phyloP scores from a whole-genome alignment of 192 early-diverging fungal genomes.

The Coemansia sp. region DNA sequence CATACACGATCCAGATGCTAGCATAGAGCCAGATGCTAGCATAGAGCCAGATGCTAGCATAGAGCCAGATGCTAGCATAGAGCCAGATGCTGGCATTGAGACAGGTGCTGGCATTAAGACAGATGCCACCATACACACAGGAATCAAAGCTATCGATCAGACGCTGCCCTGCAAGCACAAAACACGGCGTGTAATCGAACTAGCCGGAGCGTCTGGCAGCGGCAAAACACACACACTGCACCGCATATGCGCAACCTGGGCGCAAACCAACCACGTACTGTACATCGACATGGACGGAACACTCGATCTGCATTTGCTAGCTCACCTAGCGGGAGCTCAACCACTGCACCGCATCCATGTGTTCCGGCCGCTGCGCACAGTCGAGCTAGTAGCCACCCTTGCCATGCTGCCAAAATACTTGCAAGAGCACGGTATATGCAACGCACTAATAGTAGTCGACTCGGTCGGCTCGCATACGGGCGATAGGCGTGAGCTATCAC shows the following conservation, averaged over 20 bases:
- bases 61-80: neutral
- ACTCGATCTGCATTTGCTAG: constrained; percentile 13
- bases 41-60: neutral
- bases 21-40: no score
- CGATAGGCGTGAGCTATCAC: constrained; percentile 24
- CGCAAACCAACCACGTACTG: constrained; percentile 17
- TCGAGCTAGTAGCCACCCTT: constrained; percentile 34
- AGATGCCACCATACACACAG: constrained; percentile 6
- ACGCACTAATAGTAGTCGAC: constrained; percentile 19
- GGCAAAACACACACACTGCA: constrained; percentile 44
- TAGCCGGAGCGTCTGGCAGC: constrained; percentile 32
- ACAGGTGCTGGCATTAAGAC: neutral
- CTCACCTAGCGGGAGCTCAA: neutral
- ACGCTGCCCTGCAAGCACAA: neutral
- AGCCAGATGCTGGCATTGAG: neutral
- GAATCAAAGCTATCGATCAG: constrained; percentile 20
- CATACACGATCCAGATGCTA: neutral
- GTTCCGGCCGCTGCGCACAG: constrained; percentile 28
- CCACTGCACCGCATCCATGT: constrained; percentile 29
- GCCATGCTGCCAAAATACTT: constrained; percentile 26
- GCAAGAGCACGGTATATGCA: neutral
- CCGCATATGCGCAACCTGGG: constrained; percentile 24
- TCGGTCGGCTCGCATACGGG: constrained; percentile 29
- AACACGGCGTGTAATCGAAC: constrained; percentile 26
- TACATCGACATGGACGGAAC: constrained; percentile 36